Evolutionary conservation across 352 stramenopile genomes (phyloP).

Genomic region (Pythium monospermum): DNA sequence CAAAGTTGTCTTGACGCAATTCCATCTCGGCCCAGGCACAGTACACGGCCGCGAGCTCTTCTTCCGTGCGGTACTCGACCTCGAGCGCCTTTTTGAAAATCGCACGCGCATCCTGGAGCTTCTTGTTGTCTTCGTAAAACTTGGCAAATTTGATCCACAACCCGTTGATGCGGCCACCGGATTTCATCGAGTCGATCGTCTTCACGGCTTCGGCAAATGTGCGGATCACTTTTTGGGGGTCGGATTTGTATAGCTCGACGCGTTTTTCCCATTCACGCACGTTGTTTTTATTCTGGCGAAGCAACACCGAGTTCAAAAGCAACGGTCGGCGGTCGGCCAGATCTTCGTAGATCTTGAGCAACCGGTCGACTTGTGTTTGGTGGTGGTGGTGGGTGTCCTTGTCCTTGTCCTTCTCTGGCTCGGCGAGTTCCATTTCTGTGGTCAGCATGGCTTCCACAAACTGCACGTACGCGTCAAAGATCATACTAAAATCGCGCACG

Average conservation of each 20-base stretch:
- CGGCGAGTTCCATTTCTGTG: constrained; percentile 91
- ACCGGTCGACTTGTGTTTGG: constrained; percentile 64
- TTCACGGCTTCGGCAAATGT: constrained; percentile 91
- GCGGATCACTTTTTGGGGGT: constrained; percentile 62
- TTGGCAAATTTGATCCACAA: constrained; percentile 94
- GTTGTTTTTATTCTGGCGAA: constrained; percentile 99
- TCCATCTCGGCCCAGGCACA: constrained; percentile 96
- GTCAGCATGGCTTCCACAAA: constrained; percentile 98
- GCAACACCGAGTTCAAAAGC: constrained; percentile 92
- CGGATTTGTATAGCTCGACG: constrained; percentile 73
- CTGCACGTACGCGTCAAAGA: constrained; percentile 98
- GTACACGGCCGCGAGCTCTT: constrained; percentile 94
- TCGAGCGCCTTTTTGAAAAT: constrained; percentile 90
- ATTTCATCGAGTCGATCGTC: constrained; percentile 83
- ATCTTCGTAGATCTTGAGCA: constrained; percentile 88
- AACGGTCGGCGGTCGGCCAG: constrained; percentile 94
- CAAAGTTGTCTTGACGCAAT: constrained; percentile 93
- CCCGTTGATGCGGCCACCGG: constrained; percentile 81
- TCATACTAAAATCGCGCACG: constrained; percentile 96
- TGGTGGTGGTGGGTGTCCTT: constrained; percentile 50
- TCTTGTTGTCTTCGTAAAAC: constrained; percentile 93
- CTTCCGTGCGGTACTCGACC: constrained; percentile 70
- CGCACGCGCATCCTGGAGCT: constrained; percentile 89
- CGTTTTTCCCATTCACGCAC: constrained; percentile 97
- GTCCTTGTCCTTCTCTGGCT: constrained; percentile 35